phyloP scores from a whole-genome alignment of 768 basidiomycete genomes.

The Pleurotus eryngii region DNA sequence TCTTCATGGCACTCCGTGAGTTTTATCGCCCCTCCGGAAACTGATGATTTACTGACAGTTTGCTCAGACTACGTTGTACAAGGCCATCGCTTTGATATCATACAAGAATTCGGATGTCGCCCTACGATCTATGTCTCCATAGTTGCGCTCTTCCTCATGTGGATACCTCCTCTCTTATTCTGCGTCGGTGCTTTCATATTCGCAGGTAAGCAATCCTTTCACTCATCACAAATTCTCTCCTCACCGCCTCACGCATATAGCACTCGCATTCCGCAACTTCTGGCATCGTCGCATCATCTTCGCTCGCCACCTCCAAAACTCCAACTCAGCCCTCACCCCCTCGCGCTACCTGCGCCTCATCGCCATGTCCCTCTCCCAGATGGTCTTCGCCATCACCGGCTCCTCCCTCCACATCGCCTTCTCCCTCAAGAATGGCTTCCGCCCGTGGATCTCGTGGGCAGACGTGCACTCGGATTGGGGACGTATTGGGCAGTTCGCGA shows the following conservation, averaged over 20 bases:
- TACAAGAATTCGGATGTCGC: slow-evolving; percentile 54
- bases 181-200: slow-evolving; percentile 37
- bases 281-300: slow-evolving; percentile 18
- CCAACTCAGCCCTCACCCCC: slow-evolving; percentile 37
- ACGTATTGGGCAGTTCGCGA: neutral
- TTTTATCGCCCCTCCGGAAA: slow-evolving; percentile 9
- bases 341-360: slow-evolving; percentile 57
- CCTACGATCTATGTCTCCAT: slow-evolving; percentile 43
- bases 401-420: slow-evolving; percentile 36
- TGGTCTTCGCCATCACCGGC: slow-evolving; percentile 37
- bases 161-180: slow-evolving; percentile 42
- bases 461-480: slow-evolving; percentile 40
- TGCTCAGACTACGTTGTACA: slow-evolving; percentile 52
- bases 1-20: slow-evolving; percentile 60
- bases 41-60: neutral
- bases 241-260: slow-evolving; percentile 14
- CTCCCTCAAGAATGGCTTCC: slow-evolving; percentile 15
- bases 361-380: slow-evolving; percentile 35
- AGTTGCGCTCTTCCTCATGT: slow-evolving; percentile 39
- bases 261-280: slow-evolving; percentile 29
- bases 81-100: slow-evolving; percentile 61
- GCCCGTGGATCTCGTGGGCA: slow-evolving; percentile 44
- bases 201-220: slow-evolving; percentile 30
- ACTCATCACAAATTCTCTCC: neutral
- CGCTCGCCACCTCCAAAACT: slow-evolving; percentile 33